phyloP scores from a whole-genome alignment of 805 yeast species.

The Vanderwaltozyma polyspora region DNA sequence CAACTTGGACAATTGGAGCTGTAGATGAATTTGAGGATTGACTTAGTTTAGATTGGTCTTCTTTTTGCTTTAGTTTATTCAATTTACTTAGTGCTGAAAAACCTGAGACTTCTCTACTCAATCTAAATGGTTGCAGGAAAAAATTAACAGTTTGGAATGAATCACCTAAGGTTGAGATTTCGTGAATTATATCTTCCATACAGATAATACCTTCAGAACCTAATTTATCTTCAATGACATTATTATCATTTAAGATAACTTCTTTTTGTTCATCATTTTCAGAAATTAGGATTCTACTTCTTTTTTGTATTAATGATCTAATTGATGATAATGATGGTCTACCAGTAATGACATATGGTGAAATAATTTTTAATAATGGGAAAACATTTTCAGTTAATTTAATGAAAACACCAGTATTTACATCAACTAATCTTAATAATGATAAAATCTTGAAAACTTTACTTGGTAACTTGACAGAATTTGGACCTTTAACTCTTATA shows the following conservation, averaged over 20 bases:
- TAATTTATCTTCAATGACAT: slow-evolving; percentile 58
- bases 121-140: slow-evolving; percentile 60
- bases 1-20: slow-evolving; percentile 58
- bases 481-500: slow-evolving; percentile 55
- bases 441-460: slow-evolving; percentile 49
- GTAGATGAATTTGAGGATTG: slow-evolving; percentile 48
- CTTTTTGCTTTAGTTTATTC: slow-evolving; percentile 47
- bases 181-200: slow-evolving; percentile 71
- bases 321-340: slow-evolving; percentile 62
- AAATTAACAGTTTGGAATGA: slow-evolving; percentile 47
- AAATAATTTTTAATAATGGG: slow-evolving; percentile 53
- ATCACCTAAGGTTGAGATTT: slow-evolving; percentile 52
- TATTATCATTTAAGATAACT: slow-evolving; percentile 59
- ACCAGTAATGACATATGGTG: slow-evolving; percentile 68
- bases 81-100: slow-evolving; percentile 64
- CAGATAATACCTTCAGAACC: slow-evolving; percentile 64
- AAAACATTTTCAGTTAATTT: slow-evolving; percentile 47
- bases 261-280: slow-evolving; percentile 25
- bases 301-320: slow-evolving; percentile 63
- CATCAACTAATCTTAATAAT: slow-evolving; percentile 48
- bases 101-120: slow-evolving; percentile 61
- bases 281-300: slow-evolving; percentile 44
- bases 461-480: slow-evolving; percentile 53
- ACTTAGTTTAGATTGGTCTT: slow-evolving; percentile 34
- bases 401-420: slow-evolving; percentile 63